These are phyloP conservation scores for Puya raimondii DNA, from an alignment of 176 grass and related monocot genomes.

Conservation along the genomic window DNA sequence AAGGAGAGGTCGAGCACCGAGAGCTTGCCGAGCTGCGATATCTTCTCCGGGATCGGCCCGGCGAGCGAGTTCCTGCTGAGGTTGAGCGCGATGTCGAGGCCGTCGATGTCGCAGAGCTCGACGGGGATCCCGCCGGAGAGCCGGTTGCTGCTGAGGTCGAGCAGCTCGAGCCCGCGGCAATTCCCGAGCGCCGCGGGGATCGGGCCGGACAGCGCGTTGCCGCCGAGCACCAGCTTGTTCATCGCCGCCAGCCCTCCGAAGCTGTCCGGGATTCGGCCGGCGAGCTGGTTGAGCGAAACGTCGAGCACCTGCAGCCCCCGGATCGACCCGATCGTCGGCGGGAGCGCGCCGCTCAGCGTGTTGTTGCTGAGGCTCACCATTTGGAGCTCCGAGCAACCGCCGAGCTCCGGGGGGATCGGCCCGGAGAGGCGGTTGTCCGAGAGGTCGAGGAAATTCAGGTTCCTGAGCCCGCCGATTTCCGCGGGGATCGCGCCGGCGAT, in stretches of 20 bases:
- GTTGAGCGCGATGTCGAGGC: constrained; percentile 82
- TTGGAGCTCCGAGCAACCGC: constrained; percentile 76
- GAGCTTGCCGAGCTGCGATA: constrained; percentile 58
- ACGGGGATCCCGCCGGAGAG: constrained; percentile 53
- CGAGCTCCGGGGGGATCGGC: constrained; percentile 36
- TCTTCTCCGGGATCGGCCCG: constrained; percentile 43
- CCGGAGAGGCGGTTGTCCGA: constrained; percentile 64
- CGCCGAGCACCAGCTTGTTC: constrained; percentile 51
- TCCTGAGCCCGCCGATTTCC: constrained; percentile 50
- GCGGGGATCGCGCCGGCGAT: constrained; percentile 44
- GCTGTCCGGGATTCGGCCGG: constrained; percentile 32
- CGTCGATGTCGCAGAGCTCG: constrained; percentile 46
- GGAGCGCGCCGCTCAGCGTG: constrained; percentile 42
- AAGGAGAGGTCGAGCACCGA: constrained; percentile 78
- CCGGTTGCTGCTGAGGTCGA: constrained; percentile 71
- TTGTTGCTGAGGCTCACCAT: constrained; percentile 87
- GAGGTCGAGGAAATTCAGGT: constrained; percentile 79
- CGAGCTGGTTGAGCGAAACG: constrained; percentile 47
- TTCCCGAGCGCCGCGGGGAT: constrained; percentile 59
- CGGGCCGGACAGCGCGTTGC: constrained; percentile 47
- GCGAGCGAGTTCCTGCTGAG: constrained; percentile 63
- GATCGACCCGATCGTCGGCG: constrained; percentile 41
- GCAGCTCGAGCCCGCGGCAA: constrained; percentile 57
- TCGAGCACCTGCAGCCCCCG: constrained; percentile 68
- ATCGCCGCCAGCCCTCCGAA: constrained; percentile 37